Base-by-base conservation (phyloP, 169 alveolate species). In the Eimeria sp. region DNA sequence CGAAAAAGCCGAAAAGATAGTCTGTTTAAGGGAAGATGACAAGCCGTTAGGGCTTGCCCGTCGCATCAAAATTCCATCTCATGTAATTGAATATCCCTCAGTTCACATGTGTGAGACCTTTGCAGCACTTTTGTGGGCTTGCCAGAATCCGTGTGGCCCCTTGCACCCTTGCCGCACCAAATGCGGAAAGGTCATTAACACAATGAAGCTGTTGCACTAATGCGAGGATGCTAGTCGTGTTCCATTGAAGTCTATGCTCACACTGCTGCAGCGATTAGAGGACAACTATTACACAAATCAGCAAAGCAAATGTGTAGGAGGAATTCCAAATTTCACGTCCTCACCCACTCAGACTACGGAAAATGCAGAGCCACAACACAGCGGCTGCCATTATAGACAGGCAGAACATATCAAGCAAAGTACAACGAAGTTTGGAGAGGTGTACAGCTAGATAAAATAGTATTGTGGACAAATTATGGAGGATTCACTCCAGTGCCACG, bases 31-130 rank as follows among this genome's bases (percentile, higher is more conserved):
- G 5, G 22, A 67, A 27, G 47, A 22, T 67, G 78, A 67, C 78
- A 67, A 67, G 14, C 78, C 78, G 47, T n/a, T 67, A 67, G 22
- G 78, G 78, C 78, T 67, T 67, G 47, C 30, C 78, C n/a, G 40
- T 11, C 22, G 40, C 13, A 63, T 63, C 30, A 22, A 63, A 63
- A 63, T 63, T 63, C 40, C 40, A 63, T 63, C 78, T 67, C 22
- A 5, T 27, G 5, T 27, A 6, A 27, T 27, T 27, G 49, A 27
- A 20, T 61, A 67, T 10, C 40, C 73, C 40, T 22, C 73, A 25
- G 30, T 63, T 63, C 40, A 25, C 73, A 34, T 6, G 13, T 34
- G 6, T 63, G 16, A 25, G 40, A 63, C 73, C 30, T 63, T 63
- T 25, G 20, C 40, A 34, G 40, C 40, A 34, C 40, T 34, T 34